Conservation (phyloP, 2,329 filamentous ascomycete genomes). For the Pseudohalonectria lignicola region DNA sequence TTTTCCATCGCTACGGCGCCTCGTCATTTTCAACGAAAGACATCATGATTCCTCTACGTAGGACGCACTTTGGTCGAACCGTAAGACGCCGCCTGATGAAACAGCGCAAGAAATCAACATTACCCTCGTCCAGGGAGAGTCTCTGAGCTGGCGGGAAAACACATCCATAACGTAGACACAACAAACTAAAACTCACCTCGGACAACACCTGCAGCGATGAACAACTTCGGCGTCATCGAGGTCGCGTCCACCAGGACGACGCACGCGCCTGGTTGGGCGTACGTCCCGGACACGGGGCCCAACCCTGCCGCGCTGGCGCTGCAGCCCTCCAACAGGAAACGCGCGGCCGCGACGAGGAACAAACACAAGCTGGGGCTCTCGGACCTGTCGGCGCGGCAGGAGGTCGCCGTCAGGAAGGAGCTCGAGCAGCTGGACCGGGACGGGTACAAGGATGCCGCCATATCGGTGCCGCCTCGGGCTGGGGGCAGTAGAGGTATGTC, state of each 20-base stretch:
- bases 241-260: constrained; percentile 60
- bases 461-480: constrained; percentile 52
- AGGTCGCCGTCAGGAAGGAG: constrained; percentile 70
- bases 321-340: constrained; percentile 54
- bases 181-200: too few relatives aligned
- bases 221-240: constrained; percentile 71
- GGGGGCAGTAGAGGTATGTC: constrained; percentile 28
- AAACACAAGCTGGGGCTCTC: constrained; percentile 29
- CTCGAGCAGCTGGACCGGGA: constrained; percentile 77
- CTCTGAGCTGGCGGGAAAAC: too few relatives aligned
- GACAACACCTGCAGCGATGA: constrained; percentile 35
- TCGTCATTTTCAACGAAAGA: too few relatives aligned
- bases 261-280: constrained; percentile 79
- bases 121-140: too few relatives aligned
- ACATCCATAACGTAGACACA: too few relatives aligned
- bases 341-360: constrained; percentile 46
- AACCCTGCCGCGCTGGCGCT: constrained; percentile 40
- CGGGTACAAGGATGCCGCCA: constrained; percentile 60
- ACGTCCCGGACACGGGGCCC: constrained; percentile 66
- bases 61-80: too few relatives aligned
- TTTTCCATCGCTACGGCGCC: too few relatives aligned
- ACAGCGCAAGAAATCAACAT: too few relatives aligned
- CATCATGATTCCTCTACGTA: too few relatives aligned
- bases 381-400: constrained; percentile 71
- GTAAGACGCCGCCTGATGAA: too few relatives aligned